Conservation (phyloP, 192 early-diverging fungal genomes). For the Entomortierella chlamydospora region DNA sequence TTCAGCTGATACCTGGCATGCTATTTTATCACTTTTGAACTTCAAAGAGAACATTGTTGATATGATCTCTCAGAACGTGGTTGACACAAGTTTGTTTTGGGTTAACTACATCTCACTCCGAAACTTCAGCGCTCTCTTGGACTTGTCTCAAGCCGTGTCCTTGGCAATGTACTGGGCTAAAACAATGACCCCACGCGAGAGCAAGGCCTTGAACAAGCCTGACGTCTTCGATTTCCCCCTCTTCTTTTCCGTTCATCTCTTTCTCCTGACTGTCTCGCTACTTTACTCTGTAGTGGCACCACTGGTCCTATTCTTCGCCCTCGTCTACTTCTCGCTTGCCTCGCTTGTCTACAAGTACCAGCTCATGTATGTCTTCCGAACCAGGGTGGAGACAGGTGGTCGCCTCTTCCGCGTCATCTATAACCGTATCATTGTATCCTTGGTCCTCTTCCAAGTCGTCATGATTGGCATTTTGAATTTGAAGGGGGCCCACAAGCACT, state of each 20-base stretch:
- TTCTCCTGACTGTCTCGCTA: conserved; percentile 78
- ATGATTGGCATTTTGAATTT: conserved; percentile 73
- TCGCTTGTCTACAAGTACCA: conserved; percentile 80
- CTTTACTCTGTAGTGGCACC: conserved; percentile 80
- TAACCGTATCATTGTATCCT: conserved; percentile 74
- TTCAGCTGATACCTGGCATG: conserved; percentile 6
- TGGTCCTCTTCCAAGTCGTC: conserved; percentile 74
- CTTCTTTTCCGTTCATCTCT: conserved; percentile 75
- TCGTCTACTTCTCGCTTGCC: conserved; percentile 71
- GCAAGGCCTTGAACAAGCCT: conserved; percentile 72
- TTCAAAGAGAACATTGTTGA: conserved; percentile 50
- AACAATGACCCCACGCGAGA: conserved; percentile 75
- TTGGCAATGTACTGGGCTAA: conserved; percentile 72
- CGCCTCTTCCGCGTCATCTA: conserved; percentile 76
- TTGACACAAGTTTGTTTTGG: conserved; percentile 75
- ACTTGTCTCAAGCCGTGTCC: conserved; percentile 75
- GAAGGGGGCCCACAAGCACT: conserved; percentile 55
- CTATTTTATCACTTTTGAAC: conserved; percentile 46
- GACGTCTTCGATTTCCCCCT: conserved; percentile 78
- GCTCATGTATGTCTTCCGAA: conserved; percentile 79
- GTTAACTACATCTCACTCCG: conserved; percentile 78
- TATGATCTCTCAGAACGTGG: conserved; percentile 44
- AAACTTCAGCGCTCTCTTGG: conserved; percentile 72
- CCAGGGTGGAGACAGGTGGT: conserved; percentile 76
- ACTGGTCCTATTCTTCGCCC: conserved; percentile 72